Conservation (phyloP, 2,329 filamentous ascomycete genomes). For the Magnaporthiopsis rhizophila region DNA sequence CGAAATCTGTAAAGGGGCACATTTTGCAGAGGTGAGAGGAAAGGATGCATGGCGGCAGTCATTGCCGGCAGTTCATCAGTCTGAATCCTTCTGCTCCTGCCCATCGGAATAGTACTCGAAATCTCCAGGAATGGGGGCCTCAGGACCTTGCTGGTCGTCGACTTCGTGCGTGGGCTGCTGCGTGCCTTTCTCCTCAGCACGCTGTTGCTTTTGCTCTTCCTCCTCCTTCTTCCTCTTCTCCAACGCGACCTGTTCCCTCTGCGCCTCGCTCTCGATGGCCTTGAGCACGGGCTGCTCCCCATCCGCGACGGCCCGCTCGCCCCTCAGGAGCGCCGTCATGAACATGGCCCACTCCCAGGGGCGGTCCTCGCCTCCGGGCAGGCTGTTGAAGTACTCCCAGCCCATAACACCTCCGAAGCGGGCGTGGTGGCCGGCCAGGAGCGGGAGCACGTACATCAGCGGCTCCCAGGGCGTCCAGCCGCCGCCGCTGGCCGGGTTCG, state of each 20-base stretch:
- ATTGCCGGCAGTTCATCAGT: background rate
- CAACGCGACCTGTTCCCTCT: background rate
- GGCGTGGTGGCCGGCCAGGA: constrained; percentile 49
- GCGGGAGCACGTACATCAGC: constrained; percentile 47
- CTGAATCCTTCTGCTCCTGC: background rate
- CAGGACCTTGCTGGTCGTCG: constrained; percentile 15
- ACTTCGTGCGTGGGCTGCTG: constrained; percentile 9
- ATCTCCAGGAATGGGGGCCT: constrained; percentile 17
- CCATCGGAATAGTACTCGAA: constrained; percentile 25
- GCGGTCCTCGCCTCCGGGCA: constrained; percentile 47
- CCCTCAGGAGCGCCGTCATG: constrained; percentile 38
- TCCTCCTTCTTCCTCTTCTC: background rate
- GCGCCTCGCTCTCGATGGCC: constrained; percentile 1
- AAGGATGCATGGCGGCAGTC: background rate
- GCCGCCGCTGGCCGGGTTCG: constrained; percentile 62
- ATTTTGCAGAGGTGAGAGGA: too few relatives aligned
- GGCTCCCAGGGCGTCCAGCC: constrained; percentile 54
- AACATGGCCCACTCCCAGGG: constrained; percentile 69
- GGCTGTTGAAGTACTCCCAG: constrained; percentile 77
- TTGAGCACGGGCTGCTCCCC: constrained; percentile 3
- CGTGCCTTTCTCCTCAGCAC: background rate
- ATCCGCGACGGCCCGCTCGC: background rate
- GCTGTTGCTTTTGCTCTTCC: background rate
- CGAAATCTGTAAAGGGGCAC: too few relatives aligned
- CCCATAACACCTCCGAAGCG: constrained; percentile 75